Base-by-base conservation (phyloP, 768 basidiomycete species). In the Lepiota subincarnata region DNA sequence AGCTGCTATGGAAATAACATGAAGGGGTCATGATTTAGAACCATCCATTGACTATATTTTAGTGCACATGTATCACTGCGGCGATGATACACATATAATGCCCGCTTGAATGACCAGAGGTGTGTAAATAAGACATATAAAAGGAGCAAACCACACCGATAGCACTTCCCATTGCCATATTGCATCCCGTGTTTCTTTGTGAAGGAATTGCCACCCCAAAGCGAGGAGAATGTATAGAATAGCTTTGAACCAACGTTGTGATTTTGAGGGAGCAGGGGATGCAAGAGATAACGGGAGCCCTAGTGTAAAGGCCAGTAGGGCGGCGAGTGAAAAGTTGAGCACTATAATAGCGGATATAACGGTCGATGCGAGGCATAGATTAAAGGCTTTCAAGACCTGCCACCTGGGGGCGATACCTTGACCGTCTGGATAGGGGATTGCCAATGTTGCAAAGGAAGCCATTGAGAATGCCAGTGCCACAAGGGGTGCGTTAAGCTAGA, bases 311-410 rank as follows among this genome's bases (percentile, higher is more conserved):
- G 88, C 81, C 14, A 96, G 75, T 18, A 77, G 64, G 18, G 86
- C 83, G 0, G 95, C 90, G 16, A 98, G 83, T 6, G 91, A 92
- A 69, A 96, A 96, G 68, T 98, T 97, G 66, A 97, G 82, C 55
- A 97, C 85, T 13, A 92, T 87, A 24, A 84, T 84, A 35, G 91
- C 82, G 11, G 80, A 93, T 57, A 97, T 87, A 46, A 93, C 78
- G 1, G 89, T 87, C 2, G 96, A 96, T 19, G 91, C 81, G 42
- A 89, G 69, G 66, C 94, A 90, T 22, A 95, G 80, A 60, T 87
- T 88, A 56, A 92, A 72, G 0, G 87, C 74, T 59, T 89, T 85
- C 38, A 95, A 71, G 14, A 88, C 69, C 14, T 68, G 63, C 14
- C 74, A 79, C 34, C 71, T 64, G 18, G 73, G 75, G 48, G 74